phyloP scores from a whole-genome alignment of 345 rosid genomes.

The Brassica cretica region DNA sequence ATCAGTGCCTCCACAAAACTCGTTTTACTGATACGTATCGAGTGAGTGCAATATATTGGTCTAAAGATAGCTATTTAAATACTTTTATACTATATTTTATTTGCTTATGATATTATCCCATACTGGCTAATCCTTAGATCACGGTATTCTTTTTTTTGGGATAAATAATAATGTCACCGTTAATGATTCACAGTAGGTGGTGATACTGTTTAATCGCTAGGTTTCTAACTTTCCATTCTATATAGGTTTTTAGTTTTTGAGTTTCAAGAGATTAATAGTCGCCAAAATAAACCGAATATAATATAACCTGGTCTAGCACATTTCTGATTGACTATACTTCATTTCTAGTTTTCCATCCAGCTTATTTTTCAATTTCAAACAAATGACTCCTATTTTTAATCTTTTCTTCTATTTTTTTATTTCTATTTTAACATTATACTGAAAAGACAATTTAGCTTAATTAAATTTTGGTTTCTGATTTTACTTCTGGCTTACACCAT shows the following conservation, averaged over 20 bases:
- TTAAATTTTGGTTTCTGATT: not conserved
- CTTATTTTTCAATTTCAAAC: not conserved
- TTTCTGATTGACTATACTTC: not conserved
- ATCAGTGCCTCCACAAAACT: conserved; percentile 25
- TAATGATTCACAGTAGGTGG: not conserved
- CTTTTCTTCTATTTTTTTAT: not conserved
- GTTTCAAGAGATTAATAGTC: not conserved
- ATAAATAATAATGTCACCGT: conserved; percentile 14
- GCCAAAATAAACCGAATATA: not conserved
- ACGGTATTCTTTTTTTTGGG: not conserved
- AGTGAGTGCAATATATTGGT: conserved; percentile 1
- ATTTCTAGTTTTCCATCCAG: not conserved
- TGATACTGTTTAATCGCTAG: not conserved
- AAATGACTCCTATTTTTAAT: not conserved
- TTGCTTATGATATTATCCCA: conserved; percentile 4
- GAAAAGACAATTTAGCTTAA: not conserved
- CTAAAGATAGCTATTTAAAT: not conserved
- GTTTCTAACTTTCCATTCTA: not conserved
- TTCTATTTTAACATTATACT: not conserved
- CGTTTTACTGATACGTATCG: conserved; percentile 2
- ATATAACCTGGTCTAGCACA: not conserved
- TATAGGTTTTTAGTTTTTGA: not conserved
- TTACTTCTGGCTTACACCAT: not conserved
- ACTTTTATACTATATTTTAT: not conserved
- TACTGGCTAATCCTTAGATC: conserved; percentile 8